Evolutionary conservation across 2,329 filamentous ascomycete species (phyloP).

Genomic region (Dothideomycetidae sp.): DNA sequence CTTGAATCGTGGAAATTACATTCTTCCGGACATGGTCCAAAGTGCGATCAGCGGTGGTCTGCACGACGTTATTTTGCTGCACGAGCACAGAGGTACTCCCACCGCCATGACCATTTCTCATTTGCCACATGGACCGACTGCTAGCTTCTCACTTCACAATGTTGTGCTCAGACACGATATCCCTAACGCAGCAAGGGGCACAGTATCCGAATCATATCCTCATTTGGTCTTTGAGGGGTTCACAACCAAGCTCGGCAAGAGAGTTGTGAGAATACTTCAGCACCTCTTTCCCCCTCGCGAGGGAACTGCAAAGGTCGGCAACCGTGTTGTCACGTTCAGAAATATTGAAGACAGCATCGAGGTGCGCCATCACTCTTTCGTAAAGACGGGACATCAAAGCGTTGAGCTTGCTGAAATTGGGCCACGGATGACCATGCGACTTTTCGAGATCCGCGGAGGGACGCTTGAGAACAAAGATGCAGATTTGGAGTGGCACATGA

Average conservation of each 20-base stretch:
- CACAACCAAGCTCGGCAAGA: conserved; percentile 60
- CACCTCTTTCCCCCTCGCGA: conserved; percentile 89
- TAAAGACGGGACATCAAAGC: conserved; percentile 77
- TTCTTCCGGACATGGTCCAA: conserved; percentile 70
- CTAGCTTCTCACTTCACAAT: conserved; percentile 80
- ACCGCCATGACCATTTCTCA: conserved; percentile 80
- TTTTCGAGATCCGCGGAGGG: conserved; percentile 84
- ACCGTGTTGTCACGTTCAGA: conserved; percentile 81
- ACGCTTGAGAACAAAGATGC: conserved; percentile 90
- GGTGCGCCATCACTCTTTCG: conserved; percentile 85
- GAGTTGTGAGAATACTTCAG: conserved; percentile 81
- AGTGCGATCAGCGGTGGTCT: conserved; percentile 70
- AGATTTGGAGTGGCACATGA: conserved; percentile 91
- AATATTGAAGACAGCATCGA: conserved; percentile 83
- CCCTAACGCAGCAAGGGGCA: conserved; percentile 71
- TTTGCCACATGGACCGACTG: conserved; percentile 76
- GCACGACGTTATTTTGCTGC: conserved; percentile 71
- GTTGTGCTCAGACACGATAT: conserved; percentile 89
- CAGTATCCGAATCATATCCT: conserved; percentile 82
- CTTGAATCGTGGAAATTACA: conserved; percentile 79
- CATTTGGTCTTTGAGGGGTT: conserved; percentile 95
- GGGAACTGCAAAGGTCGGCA: conserved; percentile 66
- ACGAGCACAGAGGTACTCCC: conserved; percentile 85
- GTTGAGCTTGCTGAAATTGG: conserved; percentile 84
- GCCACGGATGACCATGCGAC: conserved; percentile 90